These are phyloP conservation scores for Penicillium frequentans DNA, from an alignment of 2,329 filamentous ascomycete genomes.

Conservation along the genomic window DNA sequence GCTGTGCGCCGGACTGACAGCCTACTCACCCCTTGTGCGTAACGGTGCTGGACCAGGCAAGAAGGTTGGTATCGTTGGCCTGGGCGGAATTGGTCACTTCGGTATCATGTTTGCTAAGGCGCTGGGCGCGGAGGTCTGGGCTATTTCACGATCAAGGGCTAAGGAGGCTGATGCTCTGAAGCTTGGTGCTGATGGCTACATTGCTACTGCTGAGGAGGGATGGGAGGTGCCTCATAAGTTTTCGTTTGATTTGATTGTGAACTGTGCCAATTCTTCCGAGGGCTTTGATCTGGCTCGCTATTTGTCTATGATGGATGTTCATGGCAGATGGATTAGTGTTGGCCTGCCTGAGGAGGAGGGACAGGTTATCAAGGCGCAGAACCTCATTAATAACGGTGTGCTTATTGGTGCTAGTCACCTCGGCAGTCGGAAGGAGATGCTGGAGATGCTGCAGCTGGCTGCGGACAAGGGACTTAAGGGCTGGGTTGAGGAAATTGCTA, in stretches of 20 bases:
- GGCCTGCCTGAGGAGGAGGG: conserved; percentile 77
- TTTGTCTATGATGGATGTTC: conserved; percentile 76
- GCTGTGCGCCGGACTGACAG: conserved; percentile 82
- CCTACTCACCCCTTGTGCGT: conserved; percentile 74
- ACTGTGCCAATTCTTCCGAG: conserved; percentile 75
- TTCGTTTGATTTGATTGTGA: conserved; percentile 66
- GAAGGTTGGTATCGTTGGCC: conserved; percentile 42
- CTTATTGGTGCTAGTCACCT: conserved; percentile 71
- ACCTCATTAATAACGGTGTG: conserved; percentile 71
- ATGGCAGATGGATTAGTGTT: conserved; percentile 77
- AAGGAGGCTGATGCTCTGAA: conserved; percentile 62
- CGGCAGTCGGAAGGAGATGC: conserved; percentile 67
- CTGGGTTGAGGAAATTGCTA: conserved; percentile 70
- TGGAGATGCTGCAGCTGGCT: conserved; percentile 70
- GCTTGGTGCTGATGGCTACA: conserved; percentile 62
- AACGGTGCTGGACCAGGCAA: conserved; percentile 71
- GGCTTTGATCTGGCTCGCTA: conserved; percentile 63
- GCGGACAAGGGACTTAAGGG: conserved; percentile 68
- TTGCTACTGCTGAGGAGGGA: conserved; percentile 57
- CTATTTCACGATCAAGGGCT: conserved; percentile 58
- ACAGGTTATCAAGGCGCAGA: conserved; percentile 69
- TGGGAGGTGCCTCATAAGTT: conserved; percentile 58
- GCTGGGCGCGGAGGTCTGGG: conserved; percentile 62
- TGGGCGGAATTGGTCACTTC: conserved; percentile 70
- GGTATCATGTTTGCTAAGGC: conserved; percentile 70